A percentile compares a stretch with the other conserved stretches of the same genome.
phyloP scores from a whole-genome alignment of 129 eudicot genomes.

The Deinandra increscens region DNA sequence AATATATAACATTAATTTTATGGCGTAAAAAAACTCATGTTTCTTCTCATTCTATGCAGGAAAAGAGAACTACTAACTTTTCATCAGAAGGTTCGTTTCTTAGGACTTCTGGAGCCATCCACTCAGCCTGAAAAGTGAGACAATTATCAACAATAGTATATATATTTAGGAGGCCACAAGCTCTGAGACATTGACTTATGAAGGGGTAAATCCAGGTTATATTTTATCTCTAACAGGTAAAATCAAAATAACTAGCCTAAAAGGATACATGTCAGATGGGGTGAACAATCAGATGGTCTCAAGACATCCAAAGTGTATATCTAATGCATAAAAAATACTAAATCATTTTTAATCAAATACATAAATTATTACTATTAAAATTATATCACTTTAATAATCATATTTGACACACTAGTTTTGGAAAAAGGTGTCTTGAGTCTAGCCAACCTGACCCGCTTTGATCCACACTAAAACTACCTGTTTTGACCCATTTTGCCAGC shows the following conservation, averaged over 20 bases:
- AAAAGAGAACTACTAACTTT: slow-evolving; percentile 50
- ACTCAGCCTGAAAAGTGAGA: slow-evolving; percentile 75
- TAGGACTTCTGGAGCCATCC: slow-evolving; percentile 99
- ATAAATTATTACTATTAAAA: no score
- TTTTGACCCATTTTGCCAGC: not conserved
- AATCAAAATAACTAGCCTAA: not conserved
- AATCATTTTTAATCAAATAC: not conserved
- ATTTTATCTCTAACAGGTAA: not conserved
- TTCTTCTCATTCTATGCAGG: not conserved
- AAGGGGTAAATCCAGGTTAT: not conserved
- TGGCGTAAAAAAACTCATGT: slow-evolving; percentile 6
- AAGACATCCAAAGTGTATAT: not conserved
- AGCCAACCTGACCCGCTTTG: not conserved
- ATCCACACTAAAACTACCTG: not conserved
- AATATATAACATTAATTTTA: not conserved
- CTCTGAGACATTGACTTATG: not conserved
- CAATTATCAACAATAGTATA: slow-evolving; percentile 1
- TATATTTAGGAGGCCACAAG: not conserved
- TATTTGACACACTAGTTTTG: not conserved
- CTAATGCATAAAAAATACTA: not conserved
- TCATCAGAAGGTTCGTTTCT: slow-evolving; percentile 96
- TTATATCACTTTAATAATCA: not conserved
- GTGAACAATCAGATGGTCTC: not conserved
- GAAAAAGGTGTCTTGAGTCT: not conserved
- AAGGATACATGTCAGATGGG: not conserved